Evolutionary conservation across 2,329 filamentous ascomycete species (phyloP).

Genomic region (Leptographium flavum): DNA sequence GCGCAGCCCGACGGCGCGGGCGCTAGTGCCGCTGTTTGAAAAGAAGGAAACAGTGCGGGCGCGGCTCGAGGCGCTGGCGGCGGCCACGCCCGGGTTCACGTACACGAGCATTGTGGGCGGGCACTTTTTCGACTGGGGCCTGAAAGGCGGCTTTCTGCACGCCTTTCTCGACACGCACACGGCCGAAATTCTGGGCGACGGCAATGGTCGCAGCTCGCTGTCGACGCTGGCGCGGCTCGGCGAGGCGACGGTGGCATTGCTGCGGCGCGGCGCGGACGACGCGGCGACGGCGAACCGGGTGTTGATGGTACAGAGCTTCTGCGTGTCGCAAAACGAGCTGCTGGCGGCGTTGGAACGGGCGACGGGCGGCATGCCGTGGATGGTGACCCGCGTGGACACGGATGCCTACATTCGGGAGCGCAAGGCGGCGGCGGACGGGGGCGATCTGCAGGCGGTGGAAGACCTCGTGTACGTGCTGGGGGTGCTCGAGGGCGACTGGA

Average conservation of each 20-base stretch:
- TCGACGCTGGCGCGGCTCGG: slow-evolving; percentile 21
- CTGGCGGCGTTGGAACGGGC: slow-evolving; percentile 20
- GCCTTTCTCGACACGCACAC: slow-evolving; percentile 16
- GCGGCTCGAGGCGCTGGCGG: slow-evolving; percentile 16
- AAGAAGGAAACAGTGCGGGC: slow-evolving; percentile 20
- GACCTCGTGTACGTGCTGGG: slow-evolving; percentile 34
- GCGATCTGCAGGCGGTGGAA: slow-evolving; percentile 24
- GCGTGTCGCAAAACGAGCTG: slow-evolving; percentile 22
- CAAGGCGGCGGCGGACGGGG: slow-evolving; percentile 23
- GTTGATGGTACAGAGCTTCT: slow-evolving; percentile 26
- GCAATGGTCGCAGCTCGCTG: slow-evolving; percentile 18
- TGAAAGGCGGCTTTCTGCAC: slow-evolving; percentile 21
- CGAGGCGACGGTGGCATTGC: slow-evolving; percentile 19
- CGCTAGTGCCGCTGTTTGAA: slow-evolving; percentile 22
- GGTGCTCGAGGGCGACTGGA: slow-evolving; percentile 33
- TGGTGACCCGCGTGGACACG: slow-evolving; percentile 19
- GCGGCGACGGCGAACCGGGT: slow-evolving; percentile 17
- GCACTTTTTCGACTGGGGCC: slow-evolving; percentile 28
- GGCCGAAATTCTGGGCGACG: slow-evolving; percentile 22
- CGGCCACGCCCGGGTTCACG: slow-evolving; percentile 13
- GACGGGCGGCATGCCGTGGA: slow-evolving; percentile 16
- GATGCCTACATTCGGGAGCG: slow-evolving; percentile 24
- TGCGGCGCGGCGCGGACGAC: slow-evolving; percentile 14
- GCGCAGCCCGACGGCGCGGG: slow-evolving; percentile 17
- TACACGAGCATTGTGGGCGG: slow-evolving; percentile 25